Base-by-base conservation (phyloP, 2,329 filamentous ascomycete genomes). In the Aureobasidium sp. region DNA sequence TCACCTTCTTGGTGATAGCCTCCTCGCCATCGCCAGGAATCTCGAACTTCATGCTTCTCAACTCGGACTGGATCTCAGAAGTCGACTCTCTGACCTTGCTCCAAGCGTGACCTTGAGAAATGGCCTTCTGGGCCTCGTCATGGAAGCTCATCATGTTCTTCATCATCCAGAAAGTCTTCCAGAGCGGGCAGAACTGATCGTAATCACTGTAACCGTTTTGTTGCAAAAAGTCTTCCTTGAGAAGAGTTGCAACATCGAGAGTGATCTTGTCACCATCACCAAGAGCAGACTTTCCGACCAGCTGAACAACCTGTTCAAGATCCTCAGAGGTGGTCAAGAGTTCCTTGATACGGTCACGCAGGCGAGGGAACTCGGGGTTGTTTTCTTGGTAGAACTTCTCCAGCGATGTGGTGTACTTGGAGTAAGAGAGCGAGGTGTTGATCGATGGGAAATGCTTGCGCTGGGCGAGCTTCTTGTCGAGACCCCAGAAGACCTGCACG, bases 161-260 rank as follows among this genome's bases (percentile, higher is more conserved):
- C 93, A 98, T 98, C 93, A 98, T 97, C 85, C 93, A 98, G 71
- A 95, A 87, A 0, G 93, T 98, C 85, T 98, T 98, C 93, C 93
- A 98, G 66, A 98, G 81, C 45, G 93, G 93, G 68, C 93, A 98
- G 83, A 95, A 98, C 75, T 97, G 90, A 68, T 98, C 93, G 70
- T 98, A 97, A 72, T 97, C 89, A 61, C 87, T 93, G 81, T 98
- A 98, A 59, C 93, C 93, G 75, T 98, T 98, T 72, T 98, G 93
- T 74, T 98, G 93, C 68, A 98, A 70, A 76, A 98, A 98, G 70
- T 98, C 93, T 68, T 98, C 93, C 81, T 98, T 98, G 72, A 98
- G 76, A 62, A 98, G 76, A 16, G 82, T 84, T 16, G 93, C 88
- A 58, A 98, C 83, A 68, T 97, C 94, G 49, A 98, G 79, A 0